Percentiles rank a stretch among this genome's conserved stretches.
phyloP scores from a whole-genome alignment of 495 filamentous ascomycete species.

The Daldinia loculata region DNA sequence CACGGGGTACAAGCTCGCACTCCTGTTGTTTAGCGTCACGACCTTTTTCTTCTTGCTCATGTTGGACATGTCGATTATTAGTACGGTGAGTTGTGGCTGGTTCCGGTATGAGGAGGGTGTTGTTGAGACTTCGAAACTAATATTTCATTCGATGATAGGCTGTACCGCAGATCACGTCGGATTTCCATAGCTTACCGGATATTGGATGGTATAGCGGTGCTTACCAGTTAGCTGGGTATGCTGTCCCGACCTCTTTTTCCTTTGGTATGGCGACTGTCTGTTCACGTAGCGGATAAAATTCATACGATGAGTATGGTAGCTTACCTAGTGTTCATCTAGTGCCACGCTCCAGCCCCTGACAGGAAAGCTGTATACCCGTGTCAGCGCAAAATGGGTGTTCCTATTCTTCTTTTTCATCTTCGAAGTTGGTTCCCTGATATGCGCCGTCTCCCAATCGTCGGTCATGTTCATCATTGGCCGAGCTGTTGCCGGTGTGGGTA shows the following conservation, averaged over 20 bases:
- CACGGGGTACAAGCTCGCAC: slow-evolving; percentile 37
- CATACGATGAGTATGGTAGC: background rate
- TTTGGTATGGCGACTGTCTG: background rate
- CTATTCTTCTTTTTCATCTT: slow-evolving; percentile 57
- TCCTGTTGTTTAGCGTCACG: slow-evolving; percentile 44
- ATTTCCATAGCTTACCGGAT: slow-evolving; percentile 55
- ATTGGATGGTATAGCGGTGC: slow-evolving; percentile 63
- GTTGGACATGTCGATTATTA: slow-evolving; percentile 60
- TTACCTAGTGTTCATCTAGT: slow-evolving; percentile 36
- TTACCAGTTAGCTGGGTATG: slow-evolving; percentile 50
- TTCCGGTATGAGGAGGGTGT: background rate
- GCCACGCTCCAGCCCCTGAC: slow-evolving; percentile 58
- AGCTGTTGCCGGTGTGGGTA: slow-evolving; percentile 61
- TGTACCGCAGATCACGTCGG: slow-evolving; percentile 52
- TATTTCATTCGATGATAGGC: slow-evolving; percentile 36
- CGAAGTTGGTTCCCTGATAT: slow-evolving; percentile 63
- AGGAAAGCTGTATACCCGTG: slow-evolving; percentile 61
- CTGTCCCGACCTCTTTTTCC: slow-evolving; percentile 1
- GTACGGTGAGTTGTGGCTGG: slow-evolving; percentile 50
- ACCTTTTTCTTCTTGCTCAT: slow-evolving; percentile 59
- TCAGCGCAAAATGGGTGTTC: slow-evolving; percentile 55
- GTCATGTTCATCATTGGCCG: slow-evolving; percentile 63
- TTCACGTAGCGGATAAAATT: background rate
- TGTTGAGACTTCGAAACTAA: slow-evolving; percentile 12
- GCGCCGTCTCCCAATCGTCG: slow-evolving; percentile 60